Evolutionary conservation across 495 filamentous ascomycete species (phyloP).

Genomic region (Annulohypoxylon stygium): DNA sequence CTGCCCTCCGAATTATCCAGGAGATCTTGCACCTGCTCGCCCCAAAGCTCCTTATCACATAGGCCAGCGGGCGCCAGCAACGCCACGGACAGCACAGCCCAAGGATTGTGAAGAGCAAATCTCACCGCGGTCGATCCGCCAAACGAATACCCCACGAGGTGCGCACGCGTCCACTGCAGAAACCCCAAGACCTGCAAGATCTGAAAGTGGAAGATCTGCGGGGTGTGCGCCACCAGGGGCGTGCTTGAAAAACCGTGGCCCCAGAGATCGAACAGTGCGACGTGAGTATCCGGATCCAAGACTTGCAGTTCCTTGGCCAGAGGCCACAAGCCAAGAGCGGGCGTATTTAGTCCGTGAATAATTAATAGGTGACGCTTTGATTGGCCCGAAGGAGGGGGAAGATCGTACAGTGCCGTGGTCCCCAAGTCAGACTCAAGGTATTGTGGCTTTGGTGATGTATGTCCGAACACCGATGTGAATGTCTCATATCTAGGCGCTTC

Average conservation of each 20-base stretch:
- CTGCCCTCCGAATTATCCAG: neutral
- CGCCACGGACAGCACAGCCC: constrained; percentile 4
- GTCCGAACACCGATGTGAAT: constrained; percentile 1
- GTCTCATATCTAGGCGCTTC: constrained; percentile 2
- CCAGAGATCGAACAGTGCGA: constrained; percentile 5
- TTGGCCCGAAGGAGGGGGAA: constrained; percentile 7
- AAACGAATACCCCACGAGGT: constrained; percentile 5
- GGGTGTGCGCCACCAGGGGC: constrained; percentile 2
- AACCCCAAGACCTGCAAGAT: constrained; percentile 9
- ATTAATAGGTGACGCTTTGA: constrained; percentile 6
- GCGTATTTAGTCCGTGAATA: constrained; percentile 5
- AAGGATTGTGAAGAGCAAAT: constrained; percentile 5
- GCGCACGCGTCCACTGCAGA: constrained; percentile 4
- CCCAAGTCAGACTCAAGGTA: constrained; percentile 3
- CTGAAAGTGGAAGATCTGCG: constrained; percentile 14
- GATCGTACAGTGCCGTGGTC: constrained; percentile 1
- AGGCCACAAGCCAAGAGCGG: neutral
- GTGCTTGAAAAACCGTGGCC: neutral
- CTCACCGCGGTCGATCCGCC: constrained; percentile 5
- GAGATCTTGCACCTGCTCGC: constrained; percentile 4
- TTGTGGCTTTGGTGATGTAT: neutral
- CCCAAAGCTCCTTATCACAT: neutral
- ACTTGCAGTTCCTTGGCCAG: constrained; percentile 1
- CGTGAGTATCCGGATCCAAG: constrained; percentile 4
- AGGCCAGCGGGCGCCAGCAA: neutral